Percentiles rank a stretch among this genome's conserved stretches.
These are phyloP conservation scores for Pleurozium schreberi DNA, from an alignment of 225 moss, liverwort and hornwort genomes.

Conservation along the genomic window DNA sequence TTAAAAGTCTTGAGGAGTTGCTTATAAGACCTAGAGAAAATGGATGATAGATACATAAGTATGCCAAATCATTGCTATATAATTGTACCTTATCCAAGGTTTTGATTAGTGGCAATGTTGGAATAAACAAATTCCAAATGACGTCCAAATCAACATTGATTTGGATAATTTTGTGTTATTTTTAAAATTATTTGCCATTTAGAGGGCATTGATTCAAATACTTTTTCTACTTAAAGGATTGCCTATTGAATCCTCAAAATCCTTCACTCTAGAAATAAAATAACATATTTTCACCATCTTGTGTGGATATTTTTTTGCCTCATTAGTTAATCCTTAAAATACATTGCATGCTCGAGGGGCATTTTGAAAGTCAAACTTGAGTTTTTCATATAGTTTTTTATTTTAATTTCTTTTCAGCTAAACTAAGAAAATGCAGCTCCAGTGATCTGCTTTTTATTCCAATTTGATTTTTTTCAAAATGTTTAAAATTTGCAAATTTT, in stretches of 20 bases:
- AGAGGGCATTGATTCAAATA: background rate
- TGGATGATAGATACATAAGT: background rate
- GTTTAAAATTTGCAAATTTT: too few relatives aligned
- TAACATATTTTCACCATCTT: background rate
- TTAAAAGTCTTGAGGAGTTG: background rate
- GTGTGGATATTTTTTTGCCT: background rate
- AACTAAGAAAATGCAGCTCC: too few relatives aligned
- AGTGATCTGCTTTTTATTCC: too few relatives aligned
- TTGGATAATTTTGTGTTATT: background rate
- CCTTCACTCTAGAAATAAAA: background rate
- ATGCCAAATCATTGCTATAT: background rate
- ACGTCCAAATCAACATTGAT: background rate
- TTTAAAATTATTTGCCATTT: background rate
- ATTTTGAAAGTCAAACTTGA: too few relatives aligned
- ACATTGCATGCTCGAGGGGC: too few relatives aligned
- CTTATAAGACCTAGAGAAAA: background rate
- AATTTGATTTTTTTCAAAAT: too few relatives aligned
- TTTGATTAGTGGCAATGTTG: background rate
- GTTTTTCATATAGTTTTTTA: too few relatives aligned
- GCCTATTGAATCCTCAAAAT: background rate
- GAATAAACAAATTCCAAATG: background rate
- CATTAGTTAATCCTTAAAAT: too few relatives aligned
- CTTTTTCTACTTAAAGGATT: background rate
- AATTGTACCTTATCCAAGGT: background rate
- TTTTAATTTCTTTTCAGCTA: too few relatives aligned